Evolutionary conservation across 495 filamentous ascomycete genomes (phyloP), one percentile per base, ranked within the genome.

Genomic region (Recurvomyces mirabilis): DNA sequence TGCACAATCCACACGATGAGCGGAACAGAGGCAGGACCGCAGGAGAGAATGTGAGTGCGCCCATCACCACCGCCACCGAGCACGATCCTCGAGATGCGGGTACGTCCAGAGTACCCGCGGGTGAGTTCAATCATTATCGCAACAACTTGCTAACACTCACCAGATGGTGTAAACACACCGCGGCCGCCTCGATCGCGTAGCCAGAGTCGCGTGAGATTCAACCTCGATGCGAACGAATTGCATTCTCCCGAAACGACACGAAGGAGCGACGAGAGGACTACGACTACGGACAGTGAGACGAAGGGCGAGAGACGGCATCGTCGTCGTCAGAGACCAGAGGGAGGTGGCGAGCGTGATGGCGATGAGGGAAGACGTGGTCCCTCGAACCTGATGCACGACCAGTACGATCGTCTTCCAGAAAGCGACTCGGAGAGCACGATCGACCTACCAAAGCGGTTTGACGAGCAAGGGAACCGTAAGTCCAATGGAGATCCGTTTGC

Each of bases 11-110:
- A 13, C n/a, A 44, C 21, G 38, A 42, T 22, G 58, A 57, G 19
- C 43, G 53, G 12, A 41, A 52, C 24, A 43, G 50, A 24, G 53
- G 57, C 25, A 42, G 44, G 20, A 46, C 51, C 20, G 51, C 55
- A n/a, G n/a, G n/a, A 53, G 57, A 62, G 19, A 58, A 62, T 62
- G 61, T 64, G 61, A 64, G 61, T 64, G 60, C 56, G 31, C 38
- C 43, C 32, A 38, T 1, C 49, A 40, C 47, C 28, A 40, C 35
- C 37, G 41, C 23, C 34, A 32, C 29, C 18, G 49, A 46, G 25
- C 48, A 20, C 13, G 43, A 47, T 12, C 15, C n/a, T n/a, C n/a
- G n/a, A n/a, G n/a, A 49, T 45, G 51, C 46, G 46, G 46, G 51
- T 54, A 54, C 38, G 51, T 54, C 41, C 7, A 21, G 18, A 22